phyloP scores from a whole-genome alignment of 1,284 basidiomycete genomes.

The Xerocomus amazonicus region DNA sequence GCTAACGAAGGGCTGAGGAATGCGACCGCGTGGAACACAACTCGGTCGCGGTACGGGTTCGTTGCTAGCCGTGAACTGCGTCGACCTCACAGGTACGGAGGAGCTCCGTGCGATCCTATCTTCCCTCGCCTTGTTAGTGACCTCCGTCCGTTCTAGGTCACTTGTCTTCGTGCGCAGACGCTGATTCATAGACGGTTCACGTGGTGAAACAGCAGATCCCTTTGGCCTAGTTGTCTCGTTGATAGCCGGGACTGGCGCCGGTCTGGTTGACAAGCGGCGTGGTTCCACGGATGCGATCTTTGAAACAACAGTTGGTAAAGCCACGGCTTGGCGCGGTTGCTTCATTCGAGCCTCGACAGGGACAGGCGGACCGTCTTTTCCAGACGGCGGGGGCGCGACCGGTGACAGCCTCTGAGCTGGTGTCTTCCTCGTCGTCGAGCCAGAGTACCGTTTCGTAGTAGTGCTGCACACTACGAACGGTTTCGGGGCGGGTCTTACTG shows the following conservation, averaged over 20 bases:
- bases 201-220: background rate
- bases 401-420: background rate
- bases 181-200: too few species aligned
- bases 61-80: background rate
- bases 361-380: background rate
- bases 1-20: background rate
- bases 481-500: background rate
- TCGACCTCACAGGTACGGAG: background rate
- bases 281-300: background rate
- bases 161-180: background rate
- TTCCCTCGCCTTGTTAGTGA: background rate
- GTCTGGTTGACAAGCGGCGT: background rate
- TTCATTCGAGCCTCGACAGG: background rate
- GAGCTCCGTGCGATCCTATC: background rate
- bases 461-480: slow-evolving; percentile 1
- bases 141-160: background rate
- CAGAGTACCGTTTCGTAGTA: background rate
- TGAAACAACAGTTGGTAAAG: background rate
- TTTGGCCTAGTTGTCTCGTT: background rate
- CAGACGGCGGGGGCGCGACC: too few species aligned
- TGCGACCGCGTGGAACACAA: slow-evolving; percentile 2
- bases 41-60: background rate
- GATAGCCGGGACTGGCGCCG: too few species aligned
- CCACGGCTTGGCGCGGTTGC: background rate
- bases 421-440: background rate